phyloP scores from a whole-genome alignment of 2,329 filamentous ascomycete species.

The Pseudogymnoascus sp. region DNA sequence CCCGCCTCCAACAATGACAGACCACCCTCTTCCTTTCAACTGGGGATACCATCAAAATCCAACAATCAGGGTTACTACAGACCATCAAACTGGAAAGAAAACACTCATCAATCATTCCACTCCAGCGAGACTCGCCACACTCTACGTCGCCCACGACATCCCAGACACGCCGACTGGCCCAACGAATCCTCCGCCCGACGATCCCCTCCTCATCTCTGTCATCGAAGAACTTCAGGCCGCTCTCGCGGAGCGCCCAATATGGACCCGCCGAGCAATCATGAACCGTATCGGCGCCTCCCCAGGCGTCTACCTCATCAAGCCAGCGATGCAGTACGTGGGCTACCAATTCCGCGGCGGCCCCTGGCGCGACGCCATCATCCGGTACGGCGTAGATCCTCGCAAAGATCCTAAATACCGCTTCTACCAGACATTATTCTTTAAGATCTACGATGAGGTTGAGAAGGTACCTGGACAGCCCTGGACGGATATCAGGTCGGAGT shows the following conservation, averaged over 20 bases:
- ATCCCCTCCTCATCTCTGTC: conserved; percentile 53
- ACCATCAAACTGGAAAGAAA: conserved; percentile 25
- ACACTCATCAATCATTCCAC: conserved; percentile 23
- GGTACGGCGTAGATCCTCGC: conserved; percentile 80
- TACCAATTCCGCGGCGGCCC: conserved; percentile 92
- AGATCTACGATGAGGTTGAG: conserved; percentile 39
- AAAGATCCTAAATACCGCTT: conserved; percentile 64
- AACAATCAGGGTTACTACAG: conserved; percentile 40
- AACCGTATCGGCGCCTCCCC: conserved; percentile 56
- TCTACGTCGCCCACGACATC: conserved; percentile 20
- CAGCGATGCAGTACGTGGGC: conserved; percentile 73
- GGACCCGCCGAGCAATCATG: conserved; percentile 73
- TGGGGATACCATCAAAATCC: conserved; percentile 83
- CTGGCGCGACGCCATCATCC: conserved; percentile 81
- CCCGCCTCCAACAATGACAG: conserved; percentile 71
- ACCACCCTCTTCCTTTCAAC: conserved; percentile 65
- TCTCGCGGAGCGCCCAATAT: conserved; percentile 69
- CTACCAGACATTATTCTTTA: conserved; percentile 88
- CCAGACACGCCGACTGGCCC: conserved; percentile 16
- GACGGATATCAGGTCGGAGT: conserved; percentile 14
- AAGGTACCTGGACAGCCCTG: conserved; percentile 18
- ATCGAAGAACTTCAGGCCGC: conserved; percentile 56
- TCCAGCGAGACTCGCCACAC: conserved; percentile 15
- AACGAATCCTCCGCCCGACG: conserved; percentile 16
- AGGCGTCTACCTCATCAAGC: conserved; percentile 53